These are phyloP conservation scores for Skeletonema grethae DNA, from an alignment of 108 stramenopile genomes.

Conservation along the genomic window DNA sequence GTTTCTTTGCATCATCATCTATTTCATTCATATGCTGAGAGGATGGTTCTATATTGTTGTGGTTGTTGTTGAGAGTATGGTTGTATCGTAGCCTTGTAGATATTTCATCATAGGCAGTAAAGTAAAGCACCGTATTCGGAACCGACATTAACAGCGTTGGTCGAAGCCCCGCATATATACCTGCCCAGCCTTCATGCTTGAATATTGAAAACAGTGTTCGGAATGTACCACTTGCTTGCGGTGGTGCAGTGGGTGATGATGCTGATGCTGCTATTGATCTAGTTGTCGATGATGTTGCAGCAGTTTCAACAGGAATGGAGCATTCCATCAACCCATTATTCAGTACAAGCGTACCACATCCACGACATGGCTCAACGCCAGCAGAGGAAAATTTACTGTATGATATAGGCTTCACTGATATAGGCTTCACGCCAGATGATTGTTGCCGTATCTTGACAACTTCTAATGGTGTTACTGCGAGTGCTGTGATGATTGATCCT, in stretches of 20 bases:
- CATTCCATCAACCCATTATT: constrained; percentile 57
- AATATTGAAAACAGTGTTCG: constrained; percentile 60
- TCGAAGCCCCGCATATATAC: constrained; percentile 81
- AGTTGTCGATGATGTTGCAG: background rate
- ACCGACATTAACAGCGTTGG: constrained; percentile 83
- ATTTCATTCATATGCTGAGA: background rate
- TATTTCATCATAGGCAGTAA: constrained; percentile 88
- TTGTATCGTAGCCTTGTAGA: constrained; percentile 10
- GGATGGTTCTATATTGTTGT: background rate
- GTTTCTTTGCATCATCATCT: background rate
- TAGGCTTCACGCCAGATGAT: constrained; percentile 9
- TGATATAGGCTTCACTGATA: constrained; percentile 1
- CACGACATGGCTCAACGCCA: constrained; percentile 9
- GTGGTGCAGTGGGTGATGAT: background rate
- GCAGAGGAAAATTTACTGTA: background rate
- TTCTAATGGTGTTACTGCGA: constrained; percentile 77
- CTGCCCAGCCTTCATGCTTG: constrained; percentile 62
- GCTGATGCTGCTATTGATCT: background rate
- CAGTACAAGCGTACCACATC: constrained; percentile 66
- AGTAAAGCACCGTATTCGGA: constrained; percentile 91
- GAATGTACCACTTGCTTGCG: constrained; percentile 36
- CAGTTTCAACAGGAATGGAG: background rate
- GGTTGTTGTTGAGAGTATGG: background rate
- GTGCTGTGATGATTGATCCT: constrained; percentile 64
- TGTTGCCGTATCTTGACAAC: constrained; percentile 83